Base-by-base conservation (phyloP, 1,284 basidiomycete species). In the Mycosarcoma mackinlayi region DNA sequence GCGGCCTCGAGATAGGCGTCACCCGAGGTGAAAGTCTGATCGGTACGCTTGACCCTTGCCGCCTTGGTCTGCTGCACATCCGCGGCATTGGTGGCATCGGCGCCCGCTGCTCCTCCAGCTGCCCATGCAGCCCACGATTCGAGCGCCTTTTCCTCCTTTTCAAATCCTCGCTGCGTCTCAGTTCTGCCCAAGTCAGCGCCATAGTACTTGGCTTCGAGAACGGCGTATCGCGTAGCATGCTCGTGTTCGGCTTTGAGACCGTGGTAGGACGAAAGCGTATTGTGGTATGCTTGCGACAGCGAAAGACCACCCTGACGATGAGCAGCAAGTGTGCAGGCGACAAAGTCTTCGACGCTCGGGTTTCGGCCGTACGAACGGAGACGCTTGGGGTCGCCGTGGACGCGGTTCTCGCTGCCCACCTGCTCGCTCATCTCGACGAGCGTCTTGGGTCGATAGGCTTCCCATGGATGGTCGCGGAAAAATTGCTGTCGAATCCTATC, bases 391-490 rank as follows among this genome's bases (percentile, higher is more conserved):
- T 87, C 85, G 71, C 89, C 87, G 47, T 87, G 84, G 23, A 86
- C 84, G 70, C 87, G 86, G 47, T 91, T 85, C 14, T 84, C 83
- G 31, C 84, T 87, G 39, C 86, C 86, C 5, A 78, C 62, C 33
- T 85, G 77, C 23, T 78, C 80, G 57, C 76, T 76, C 30, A 81
- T 79, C 84, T 98, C 95, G 1, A 92, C 88, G 47, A 98, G 84
- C 11, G 88, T 89, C 14, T 87, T 86, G 2, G 93, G 89, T 37
- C 94, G 87, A 83, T 94, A 91, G 1, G 92, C 90, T 84, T 98
- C 94, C 82, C 97, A 98, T 3, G 95, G 94, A 81, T 97, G 94
- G 84, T 98, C 95, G 51, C 87, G 86, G 86, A 94, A 98, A 87
- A 98, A 98, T 83, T 93, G 92, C 53, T 89, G 86, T 41, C 95